phyloP scores from a whole-genome alignment of 1,139 yeast species.

The Kodamaea ohmeri region DNA sequence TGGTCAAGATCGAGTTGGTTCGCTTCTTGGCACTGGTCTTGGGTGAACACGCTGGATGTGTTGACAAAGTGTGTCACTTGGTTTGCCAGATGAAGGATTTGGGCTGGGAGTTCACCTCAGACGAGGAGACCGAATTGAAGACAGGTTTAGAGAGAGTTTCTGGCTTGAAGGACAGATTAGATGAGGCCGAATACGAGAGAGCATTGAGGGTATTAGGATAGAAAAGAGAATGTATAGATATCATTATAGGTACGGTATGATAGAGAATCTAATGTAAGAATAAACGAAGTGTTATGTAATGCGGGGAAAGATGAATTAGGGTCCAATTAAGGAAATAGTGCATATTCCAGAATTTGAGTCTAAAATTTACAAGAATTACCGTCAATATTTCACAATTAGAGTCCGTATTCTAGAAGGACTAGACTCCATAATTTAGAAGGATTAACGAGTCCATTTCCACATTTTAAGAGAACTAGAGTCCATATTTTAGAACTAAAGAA shows the following conservation, averaged over 20 bases:
- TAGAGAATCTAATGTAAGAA: too few relatives aligned
- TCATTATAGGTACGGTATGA: neutral
- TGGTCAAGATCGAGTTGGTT: constrained; percentile 44
- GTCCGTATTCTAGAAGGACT: too few relatives aligned
- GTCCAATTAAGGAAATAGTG: neutral
- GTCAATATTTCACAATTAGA: too few relatives aligned
- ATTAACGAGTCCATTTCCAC: too few relatives aligned
- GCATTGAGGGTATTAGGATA: constrained; percentile 44
- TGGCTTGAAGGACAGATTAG: constrained; percentile 44
- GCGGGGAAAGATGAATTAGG: too few relatives aligned
- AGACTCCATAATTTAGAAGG: too few relatives aligned
- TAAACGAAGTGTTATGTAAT: too few relatives aligned
- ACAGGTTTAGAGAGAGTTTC: constrained; percentile 44
- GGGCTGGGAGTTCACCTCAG: constrained; percentile 45
- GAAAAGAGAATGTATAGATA: neutral
- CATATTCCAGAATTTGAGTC: too few relatives aligned
- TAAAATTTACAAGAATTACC: too few relatives aligned
- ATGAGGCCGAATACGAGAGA: constrained; percentile 50
- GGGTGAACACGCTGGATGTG: constrained; percentile 43
- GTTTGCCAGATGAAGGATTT: constrained; percentile 46
- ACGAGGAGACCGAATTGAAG: constrained; percentile 44
- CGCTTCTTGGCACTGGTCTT: constrained; percentile 37
- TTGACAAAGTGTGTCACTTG: constrained; percentile 61
- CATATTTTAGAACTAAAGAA: too few relatives aligned
- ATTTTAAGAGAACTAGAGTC: too few relatives aligned